Base-by-base conservation (phyloP, 805 yeast genomes). In the Zygotorulaspora danielsina region DNA sequence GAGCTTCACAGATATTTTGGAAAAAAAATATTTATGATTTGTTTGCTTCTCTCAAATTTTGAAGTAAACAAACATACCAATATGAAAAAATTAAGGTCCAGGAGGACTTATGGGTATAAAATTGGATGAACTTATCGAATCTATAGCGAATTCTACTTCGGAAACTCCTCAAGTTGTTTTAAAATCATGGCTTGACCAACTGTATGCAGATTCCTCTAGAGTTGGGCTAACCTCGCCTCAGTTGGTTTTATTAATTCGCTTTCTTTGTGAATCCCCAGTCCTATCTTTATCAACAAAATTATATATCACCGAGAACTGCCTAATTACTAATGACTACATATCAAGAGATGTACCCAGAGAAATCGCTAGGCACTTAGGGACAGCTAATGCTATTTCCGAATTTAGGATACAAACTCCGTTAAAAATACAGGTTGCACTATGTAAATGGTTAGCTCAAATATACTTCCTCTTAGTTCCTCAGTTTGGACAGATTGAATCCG, bases 361-460 rank as follows among this genome's bases (percentile, higher is more conserved):
- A 4, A 53, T 70, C 2, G 41, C 62, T 8, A 55, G 57, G 12
- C 46, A 56, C 18, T 36, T 67, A 2, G 70, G 71, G 1, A 53
- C 56, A 3, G 43, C 50, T 17, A 41, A 64, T 8, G 32, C 44
- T 22, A 27, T 42, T 10, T 40, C 53, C 41, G 53, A 48, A 6
- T 45, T 54, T 17, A 55, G 37, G 32, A 22, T 41, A 12, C 43
- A 45, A 36, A 34, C 42, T 28, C 37, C 64, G 2, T 39, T 34
- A 12, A 42, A 39, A 1, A 13, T 65, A 0, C 71, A 67, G 38
- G 38, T 41, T 1, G 43, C 49, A 0, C 38, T 66, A 0, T 44
- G 60, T 16, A 53, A 51, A 21, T 68, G 72, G 72, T 37, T 68
- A 16, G 57, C 63, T 2, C 59, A 55, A 10, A 56, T 63, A 0